phyloP scores from a whole-genome alignment of 176 grass and related monocot genomes.

The Stipa capillata region DNA sequence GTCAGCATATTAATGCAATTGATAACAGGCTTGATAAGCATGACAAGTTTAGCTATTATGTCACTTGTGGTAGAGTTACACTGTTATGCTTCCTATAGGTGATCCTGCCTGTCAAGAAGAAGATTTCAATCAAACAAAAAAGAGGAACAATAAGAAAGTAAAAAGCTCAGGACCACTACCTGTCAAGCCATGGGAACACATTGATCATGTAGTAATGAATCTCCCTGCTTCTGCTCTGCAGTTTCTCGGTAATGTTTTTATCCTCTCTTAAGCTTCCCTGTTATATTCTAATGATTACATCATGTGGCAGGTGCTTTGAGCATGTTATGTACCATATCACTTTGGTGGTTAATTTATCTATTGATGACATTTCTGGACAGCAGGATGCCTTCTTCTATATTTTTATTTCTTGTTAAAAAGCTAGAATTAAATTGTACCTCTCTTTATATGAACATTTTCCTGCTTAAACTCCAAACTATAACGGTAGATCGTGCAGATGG shows the following conservation, averaged over 20 bases:
- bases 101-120: conserved; percentile 29
- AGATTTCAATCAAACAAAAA: conserved; percentile 40
- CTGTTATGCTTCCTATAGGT: conserved; percentile 11
- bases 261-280: background rate
- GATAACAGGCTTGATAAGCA: background rate
- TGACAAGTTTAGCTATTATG: background rate
- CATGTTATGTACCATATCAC: background rate
- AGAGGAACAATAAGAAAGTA: conserved; percentile 65
- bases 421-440: background rate
- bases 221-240: conserved; percentile 88
- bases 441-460: background rate
- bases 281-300: background rate
- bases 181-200: conserved; percentile 60
- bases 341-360: background rate
- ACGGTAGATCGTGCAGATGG: background rate
- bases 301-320: background rate
- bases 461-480: background rate
- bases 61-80: background rate
- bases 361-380: background rate
- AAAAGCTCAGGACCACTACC: conserved; percentile 35
- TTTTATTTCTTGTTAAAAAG: background rate
- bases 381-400: background rate
- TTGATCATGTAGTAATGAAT: conserved; percentile 95
- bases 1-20: background rate
- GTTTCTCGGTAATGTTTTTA: conserved; percentile 66